These are phyloP conservation scores for Stephanodiscus minutulus DNA, from an alignment of 108 stramenopile genomes.

Conservation along the genomic window DNA sequence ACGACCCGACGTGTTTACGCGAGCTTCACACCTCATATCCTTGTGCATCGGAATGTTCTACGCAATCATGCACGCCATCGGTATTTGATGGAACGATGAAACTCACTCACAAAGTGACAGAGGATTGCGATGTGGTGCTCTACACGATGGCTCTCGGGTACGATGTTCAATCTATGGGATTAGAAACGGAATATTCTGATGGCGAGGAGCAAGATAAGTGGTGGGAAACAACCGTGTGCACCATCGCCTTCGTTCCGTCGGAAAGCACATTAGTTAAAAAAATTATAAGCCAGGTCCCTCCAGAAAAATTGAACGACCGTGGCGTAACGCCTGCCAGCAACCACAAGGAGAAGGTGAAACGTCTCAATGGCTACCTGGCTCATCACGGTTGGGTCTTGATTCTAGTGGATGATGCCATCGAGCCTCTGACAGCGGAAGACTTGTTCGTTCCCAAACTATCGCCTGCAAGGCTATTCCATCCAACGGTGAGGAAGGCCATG, in stretches of 20 bases:
- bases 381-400: slow-evolving; percentile 49
- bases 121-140: slow-evolving; percentile 71
- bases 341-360: slow-evolving; percentile 25
- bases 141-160: slow-evolving; percentile 73
- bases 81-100: slow-evolving; percentile 61
- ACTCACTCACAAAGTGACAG: slow-evolving; percentile 53
- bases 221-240: slow-evolving; percentile 63
- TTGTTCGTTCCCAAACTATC: slow-evolving; percentile 67
- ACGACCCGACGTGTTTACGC: slow-evolving; percentile 46
- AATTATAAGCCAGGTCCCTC: slow-evolving; percentile 60
- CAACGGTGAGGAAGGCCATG: slow-evolving; percentile 59
- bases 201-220: slow-evolving; percentile 39
- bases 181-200: slow-evolving; percentile 64
- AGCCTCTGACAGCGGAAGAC: slow-evolving; percentile 48
- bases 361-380: slow-evolving; percentile 69
- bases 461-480: slow-evolving; percentile 65
- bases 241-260: slow-evolving; percentile 71
- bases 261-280: slow-evolving; percentile 61
- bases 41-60: slow-evolving; percentile 76
- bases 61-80: slow-evolving; percentile 59
- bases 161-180: slow-evolving; percentile 46
- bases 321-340: slow-evolving; percentile 42
- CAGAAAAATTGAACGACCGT: slow-evolving; percentile 48
- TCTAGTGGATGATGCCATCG: slow-evolving; percentile 29
- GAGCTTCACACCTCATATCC: slow-evolving; percentile 49